phyloP scores from a whole-genome alignment of 805 yeast genomes.

The Hanseniaspora hatyaiensis region DNA sequence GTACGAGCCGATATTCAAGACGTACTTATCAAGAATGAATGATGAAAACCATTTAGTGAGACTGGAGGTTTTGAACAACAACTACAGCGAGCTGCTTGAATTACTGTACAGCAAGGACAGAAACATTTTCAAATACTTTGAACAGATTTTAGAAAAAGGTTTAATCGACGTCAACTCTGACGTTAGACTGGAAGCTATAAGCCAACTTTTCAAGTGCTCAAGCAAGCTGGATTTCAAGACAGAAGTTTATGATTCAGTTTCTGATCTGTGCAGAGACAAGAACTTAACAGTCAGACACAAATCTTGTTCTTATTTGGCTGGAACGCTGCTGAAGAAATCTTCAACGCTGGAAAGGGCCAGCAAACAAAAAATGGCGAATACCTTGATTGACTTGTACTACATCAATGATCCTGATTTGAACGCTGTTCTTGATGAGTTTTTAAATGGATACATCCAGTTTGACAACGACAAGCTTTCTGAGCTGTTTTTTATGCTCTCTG shows the following conservation, averaged over 20 bases:
- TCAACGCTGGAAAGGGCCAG: background rate
- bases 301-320: background rate
- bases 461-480: background rate
- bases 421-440: constrained; percentile 1
- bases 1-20: constrained; percentile 1
- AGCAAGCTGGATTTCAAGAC: background rate
- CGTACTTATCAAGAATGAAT: constrained; percentile 7
- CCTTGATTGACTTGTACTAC: constrained; percentile 6
- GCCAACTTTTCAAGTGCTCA: background rate
- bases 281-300: background rate
- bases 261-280: constrained; percentile 10
- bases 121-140: background rate
- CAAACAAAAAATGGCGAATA: background rate
- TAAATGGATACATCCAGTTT: constrained; percentile 1
- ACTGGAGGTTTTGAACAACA: constrained; percentile 2
- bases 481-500: background rate
- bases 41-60: constrained; percentile 13
- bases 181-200: constrained; percentile 2
- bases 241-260: background rate
- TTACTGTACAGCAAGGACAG: background rate
- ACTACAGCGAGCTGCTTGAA: background rate
- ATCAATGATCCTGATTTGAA: constrained; percentile 8
- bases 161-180: constrained; percentile 4
- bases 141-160: constrained; percentile 1
- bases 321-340: background rate